Conservation (phyloP, 78 protist genomes). For the slime mould (Dictyostelium discoideum) region dicty_2.7 NC_007090.3:4536501-4537000, state of each 20-base stretch:
- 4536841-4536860: not conserved
- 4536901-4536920: not conserved
- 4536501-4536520: no score
- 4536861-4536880: not conserved
- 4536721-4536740: not conserved
- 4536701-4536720: conserved; percentile 43
- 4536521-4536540: not conserved
- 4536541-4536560: no score
- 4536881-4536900: not conserved
- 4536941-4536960: not conserved
- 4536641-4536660: conserved; percentile 51
- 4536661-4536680: conserved; percentile 53
- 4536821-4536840: not conserved
- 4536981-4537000: not conserved
- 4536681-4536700: not conserved
- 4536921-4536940: not conserved
- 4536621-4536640: conserved; percentile 58
- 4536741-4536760: not conserved
- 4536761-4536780: not conserved
- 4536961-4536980: not conserved
- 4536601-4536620: conserved; percentile 72
- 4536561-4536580: not conserved
- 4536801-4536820: not conserved
- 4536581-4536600: conserved; percentile 76
- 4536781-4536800: not conserved